Evolutionary conservation across 2,329 filamentous ascomycete species (phyloP), one percentile per base, ranked within the genome.

Genomic region (Curvularia hawaiiensis): DNA sequence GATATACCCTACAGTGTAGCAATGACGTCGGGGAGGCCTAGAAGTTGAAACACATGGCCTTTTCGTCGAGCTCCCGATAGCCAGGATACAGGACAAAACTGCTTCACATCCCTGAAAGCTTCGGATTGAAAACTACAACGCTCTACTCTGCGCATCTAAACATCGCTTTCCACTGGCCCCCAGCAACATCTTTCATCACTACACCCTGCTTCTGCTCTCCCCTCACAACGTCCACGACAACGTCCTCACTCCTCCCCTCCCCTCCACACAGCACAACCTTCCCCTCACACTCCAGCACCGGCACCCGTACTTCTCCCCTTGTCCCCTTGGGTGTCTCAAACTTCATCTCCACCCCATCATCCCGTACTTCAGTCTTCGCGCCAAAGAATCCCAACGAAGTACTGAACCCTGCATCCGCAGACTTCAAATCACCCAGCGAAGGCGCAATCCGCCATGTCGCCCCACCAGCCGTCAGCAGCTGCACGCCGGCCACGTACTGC

Each of bases 401-500:
- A 20, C 63, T 62, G 51, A 77, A 79, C 0, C 77, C 77, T 4
- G 77, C 76, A 49, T 78, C 70, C 4, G 72, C 72, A 50, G 56
- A 53, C 48, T 67, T 73, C 54, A 79, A 53, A 20, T 20, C 70
- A 0, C 76, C 77, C 2, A 76, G 66, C 12, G 65, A 63, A 6
- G 78, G 78, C 3, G 68, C 69, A 53, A 78, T 69, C 1, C 61
- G 52, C 77, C 77, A 80, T 2, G 65, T 75, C 48, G 57, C 64
- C 1, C 78, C 78, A 5, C 71, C 75, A 0, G 75, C 68, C 4
- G 67, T 77, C 2, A 73, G 63, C 7, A 80, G 61, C 52, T 77
- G 76, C 26, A 83, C 61, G 0, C 77, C 80, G 0, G 79, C 79
- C 1, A 76, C 71, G 54, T 78, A 75, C 61, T 75, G 70, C 3